Conservation (phyloP, 208 protist genomes). For the Trypanosoma cruzi region DNA sequence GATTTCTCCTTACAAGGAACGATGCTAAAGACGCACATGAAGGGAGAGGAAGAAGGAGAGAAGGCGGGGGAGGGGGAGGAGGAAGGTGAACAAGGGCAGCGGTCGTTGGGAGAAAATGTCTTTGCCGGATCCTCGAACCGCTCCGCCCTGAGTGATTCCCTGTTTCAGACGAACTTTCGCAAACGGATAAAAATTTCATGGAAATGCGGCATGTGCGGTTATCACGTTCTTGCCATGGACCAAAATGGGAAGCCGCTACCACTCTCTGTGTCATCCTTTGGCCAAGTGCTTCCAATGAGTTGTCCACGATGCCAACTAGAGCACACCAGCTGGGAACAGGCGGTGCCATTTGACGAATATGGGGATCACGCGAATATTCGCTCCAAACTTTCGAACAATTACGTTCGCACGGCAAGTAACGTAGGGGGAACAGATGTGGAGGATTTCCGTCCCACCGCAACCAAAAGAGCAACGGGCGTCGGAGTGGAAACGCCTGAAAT, state of each 20-base stretch:
- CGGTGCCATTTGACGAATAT: constrained; percentile 67
- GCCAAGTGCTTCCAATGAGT: constrained; percentile 63
- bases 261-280: constrained; percentile 67
- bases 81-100: not conserved
- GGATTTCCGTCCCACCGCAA: not conserved
- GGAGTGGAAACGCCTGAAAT: not conserved
- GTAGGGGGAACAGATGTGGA: not conserved
- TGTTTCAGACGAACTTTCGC: not conserved
- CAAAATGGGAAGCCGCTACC: constrained; percentile 69
- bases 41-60: not conserved
- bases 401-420: constrained; percentile 21
- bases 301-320: constrained; percentile 75
- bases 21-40: not conserved
- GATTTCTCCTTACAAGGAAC: not conserved
- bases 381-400: constrained; percentile 74
- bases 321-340: constrained; percentile 74
- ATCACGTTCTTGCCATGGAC: constrained; percentile 85
- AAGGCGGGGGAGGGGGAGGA: not conserved
- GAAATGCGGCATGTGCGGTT: constrained; percentile 80
- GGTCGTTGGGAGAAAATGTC: not conserved
- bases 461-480: not conserved
- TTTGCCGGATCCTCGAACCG: not conserved
- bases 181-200: constrained; percentile 54
- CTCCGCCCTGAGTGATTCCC: not conserved
- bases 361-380: constrained; percentile 81